Percentiles rank a stretch among this genome's conserved stretches.
Conservation (phyloP, 371 early-diverging fungal genomes). For the Umbelopsis sp. region DNA sequence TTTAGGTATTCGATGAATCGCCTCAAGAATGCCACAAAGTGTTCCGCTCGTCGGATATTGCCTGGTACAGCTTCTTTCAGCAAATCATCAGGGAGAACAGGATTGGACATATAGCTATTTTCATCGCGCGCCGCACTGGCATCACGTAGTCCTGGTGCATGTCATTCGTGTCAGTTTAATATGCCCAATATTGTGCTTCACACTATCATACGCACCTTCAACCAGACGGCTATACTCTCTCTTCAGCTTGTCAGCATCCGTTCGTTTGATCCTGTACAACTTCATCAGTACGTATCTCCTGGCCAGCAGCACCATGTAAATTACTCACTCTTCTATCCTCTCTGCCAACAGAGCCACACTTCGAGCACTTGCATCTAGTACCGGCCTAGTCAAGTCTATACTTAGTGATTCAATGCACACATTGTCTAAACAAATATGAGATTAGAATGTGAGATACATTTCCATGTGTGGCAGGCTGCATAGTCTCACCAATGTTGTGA, state of each 20-base stretch:
- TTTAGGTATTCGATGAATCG: slow-evolving; percentile 99
- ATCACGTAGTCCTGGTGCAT: slow-evolving; percentile 67
- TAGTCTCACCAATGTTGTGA: slow-evolving; percentile 96
- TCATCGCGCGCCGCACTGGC: slow-evolving; percentile 74
- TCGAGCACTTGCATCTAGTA: slow-evolving; percentile 88
- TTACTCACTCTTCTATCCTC: slow-evolving; percentile 69
- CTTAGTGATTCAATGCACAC: slow-evolving; percentile 98
- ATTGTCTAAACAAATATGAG: slow-evolving; percentile 68
- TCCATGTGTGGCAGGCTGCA: too few species aligned
- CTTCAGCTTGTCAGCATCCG: slow-evolving; percentile 85
- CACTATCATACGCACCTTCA: slow-evolving; percentile 55
- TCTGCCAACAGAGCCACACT: slow-evolving; percentile 75
- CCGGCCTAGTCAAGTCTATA: slow-evolving; percentile 90
- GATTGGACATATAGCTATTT: slow-evolving; percentile 77
- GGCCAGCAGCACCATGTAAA: background rate
- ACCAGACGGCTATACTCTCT: slow-evolving; percentile 89
- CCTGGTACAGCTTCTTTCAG: slow-evolving; percentile 97
- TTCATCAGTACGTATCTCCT: background rate
- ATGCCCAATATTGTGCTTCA: background rate
- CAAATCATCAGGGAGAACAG: slow-evolving; percentile 92
- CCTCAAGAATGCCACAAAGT: slow-evolving; percentile 96
- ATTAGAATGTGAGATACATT: background rate
- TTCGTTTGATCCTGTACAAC: slow-evolving; percentile 72
- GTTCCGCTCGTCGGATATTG: slow-evolving; percentile 96
- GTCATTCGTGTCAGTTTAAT: background rate